A percentile compares a stretch with the other conserved stretches of the same genome.
Evolutionary conservation across 2,329 filamentous ascomycete genomes (phyloP).

Genomic region (Trichophyton schoenleinii): DNA sequence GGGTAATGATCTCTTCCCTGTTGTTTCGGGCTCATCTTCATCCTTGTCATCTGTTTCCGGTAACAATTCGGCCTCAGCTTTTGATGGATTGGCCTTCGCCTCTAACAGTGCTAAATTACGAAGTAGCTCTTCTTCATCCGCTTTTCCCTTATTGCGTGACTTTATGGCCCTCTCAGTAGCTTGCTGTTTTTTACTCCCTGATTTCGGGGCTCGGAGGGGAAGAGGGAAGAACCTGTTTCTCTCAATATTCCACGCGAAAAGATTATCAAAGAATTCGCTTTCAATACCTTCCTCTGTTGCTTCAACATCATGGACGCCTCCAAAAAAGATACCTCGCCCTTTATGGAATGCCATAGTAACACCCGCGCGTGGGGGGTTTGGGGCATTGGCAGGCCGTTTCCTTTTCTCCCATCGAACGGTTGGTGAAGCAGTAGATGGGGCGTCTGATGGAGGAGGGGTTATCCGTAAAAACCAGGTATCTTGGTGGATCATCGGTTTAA

Average conservation of each 20-base stretch:
- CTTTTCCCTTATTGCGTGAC: slow-evolving; percentile 59
- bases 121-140: slow-evolving; percentile 81
- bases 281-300: slow-evolving; percentile 90
- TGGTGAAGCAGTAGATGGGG: slow-evolving; percentile 52
- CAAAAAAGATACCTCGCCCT: slow-evolving; percentile 82
- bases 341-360: slow-evolving; percentile 92
- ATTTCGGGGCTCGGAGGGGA: slow-evolving; percentile 58
- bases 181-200: slow-evolving; percentile 47
- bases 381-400: slow-evolving; percentile 82
- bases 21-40: slow-evolving; percentile 41
- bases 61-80: slow-evolving; percentile 32
- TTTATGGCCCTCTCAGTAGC: slow-evolving; percentile 31
- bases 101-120: slow-evolving; percentile 77
- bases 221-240: slow-evolving; percentile 90
- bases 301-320: slow-evolving; percentile 87
- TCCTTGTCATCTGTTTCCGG: slow-evolving; percentile 33
- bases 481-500: slow-evolving; percentile 82
- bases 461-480: slow-evolving; percentile 90
- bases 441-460: slow-evolving; percentile 56
- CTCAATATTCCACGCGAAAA: slow-evolving; percentile 91
- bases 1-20: slow-evolving; percentile 46
- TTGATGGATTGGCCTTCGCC: slow-evolving; percentile 50
- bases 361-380: slow-evolving; percentile 70
- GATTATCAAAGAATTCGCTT: slow-evolving; percentile 86
- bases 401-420: slow-evolving; percentile 79